Conservation (phyloP, 805 yeast species). For the Saturnispora bothae region DNA sequence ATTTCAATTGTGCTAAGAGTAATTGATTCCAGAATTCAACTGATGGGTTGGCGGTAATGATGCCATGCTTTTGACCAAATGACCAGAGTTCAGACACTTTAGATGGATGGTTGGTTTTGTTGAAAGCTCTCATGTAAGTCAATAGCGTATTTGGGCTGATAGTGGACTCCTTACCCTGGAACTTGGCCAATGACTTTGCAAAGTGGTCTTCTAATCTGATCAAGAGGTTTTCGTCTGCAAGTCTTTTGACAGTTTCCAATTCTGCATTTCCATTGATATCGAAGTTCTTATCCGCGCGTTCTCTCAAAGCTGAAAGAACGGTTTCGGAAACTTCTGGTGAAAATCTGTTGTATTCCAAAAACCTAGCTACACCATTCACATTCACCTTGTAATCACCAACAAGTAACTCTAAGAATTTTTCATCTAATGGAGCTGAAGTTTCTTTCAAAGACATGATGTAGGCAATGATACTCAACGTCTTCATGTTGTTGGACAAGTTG, state of each 20-base stretch:
- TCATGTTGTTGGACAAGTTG: constrained; percentile 8
- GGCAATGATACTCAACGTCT: constrained; percentile 13
- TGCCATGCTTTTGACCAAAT: constrained; percentile 6
- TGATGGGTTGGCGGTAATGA: constrained; percentile 20
- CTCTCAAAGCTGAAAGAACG: constrained; percentile 8
- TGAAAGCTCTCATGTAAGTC: constrained; percentile 13
- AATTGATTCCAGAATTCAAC: constrained; percentile 47
- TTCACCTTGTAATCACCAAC: constrained; percentile 1
- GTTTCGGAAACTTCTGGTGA: constrained; percentile 6
- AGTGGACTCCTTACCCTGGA: constrained; percentile 4
- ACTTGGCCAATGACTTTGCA: constrained; percentile 6
- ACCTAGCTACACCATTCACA: background rate
- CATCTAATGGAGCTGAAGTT: constrained; percentile 12
- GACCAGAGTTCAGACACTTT: constrained; percentile 12
- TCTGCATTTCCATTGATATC: constrained; percentile 28
- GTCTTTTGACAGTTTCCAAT: constrained; percentile 5
- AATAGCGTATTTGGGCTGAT: constrained; percentile 11
- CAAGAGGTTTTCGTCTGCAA: constrained; percentile 4
- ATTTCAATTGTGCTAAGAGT: constrained; percentile 27
- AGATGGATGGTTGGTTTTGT: constrained; percentile 8
- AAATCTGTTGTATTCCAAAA: constrained; percentile 4
- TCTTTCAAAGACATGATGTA: constrained; percentile 16
- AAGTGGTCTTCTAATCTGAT: constrained; percentile 8
- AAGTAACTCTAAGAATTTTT: constrained; percentile 17
- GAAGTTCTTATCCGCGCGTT: constrained; percentile 4